These are phyloP conservation scores for Pyrenophora graminea DNA, from an alignment of 2,329 filamentous ascomycete genomes.

Conservation along the genomic window DNA sequence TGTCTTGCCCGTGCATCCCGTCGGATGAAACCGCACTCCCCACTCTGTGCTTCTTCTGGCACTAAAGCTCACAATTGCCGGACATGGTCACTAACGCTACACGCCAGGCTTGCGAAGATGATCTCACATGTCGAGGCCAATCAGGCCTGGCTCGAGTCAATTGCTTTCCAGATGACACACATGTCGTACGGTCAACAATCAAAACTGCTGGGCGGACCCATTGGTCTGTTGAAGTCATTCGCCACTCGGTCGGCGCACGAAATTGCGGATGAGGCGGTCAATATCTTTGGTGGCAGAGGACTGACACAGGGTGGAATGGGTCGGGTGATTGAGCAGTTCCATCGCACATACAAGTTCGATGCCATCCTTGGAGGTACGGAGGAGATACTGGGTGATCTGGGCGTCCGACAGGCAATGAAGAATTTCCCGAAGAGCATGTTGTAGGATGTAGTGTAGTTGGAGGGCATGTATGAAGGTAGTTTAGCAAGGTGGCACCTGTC, in stretches of 20 bases:
- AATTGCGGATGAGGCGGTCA: conserved; percentile 79
- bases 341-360: conserved; percentile 77
- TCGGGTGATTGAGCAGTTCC: conserved; percentile 79
- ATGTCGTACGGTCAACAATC: conserved; percentile 80
- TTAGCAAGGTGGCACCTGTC: conserved; percentile 3
- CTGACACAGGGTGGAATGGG: conserved; percentile 85
- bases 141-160: conserved; percentile 82
- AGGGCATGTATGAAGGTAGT: conserved; percentile 8
- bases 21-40: conserved; percentile 2
- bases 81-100: conserved; percentile 5
- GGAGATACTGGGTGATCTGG: conserved; percentile 79
- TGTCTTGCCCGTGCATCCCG: not conserved
- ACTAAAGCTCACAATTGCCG: not conserved
- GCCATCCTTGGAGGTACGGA: conserved; percentile 74
- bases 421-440: conserved; percentile 83
- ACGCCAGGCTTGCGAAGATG: conserved; percentile 74
- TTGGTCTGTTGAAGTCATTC: conserved; percentile 80
- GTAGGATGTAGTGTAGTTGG: conserved; percentile 48
- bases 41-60: not conserved
- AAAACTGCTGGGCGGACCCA: conserved; percentile 75
- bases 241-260: conserved; percentile 78
- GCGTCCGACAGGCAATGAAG: conserved; percentile 81
- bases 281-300: conserved; percentile 83
- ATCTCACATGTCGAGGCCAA: conserved; percentile 80
- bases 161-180: conserved; percentile 86